Conservation (phyloP, 768 basidiomycete genomes). For the Phlegmacium glaucopus region DNA sequence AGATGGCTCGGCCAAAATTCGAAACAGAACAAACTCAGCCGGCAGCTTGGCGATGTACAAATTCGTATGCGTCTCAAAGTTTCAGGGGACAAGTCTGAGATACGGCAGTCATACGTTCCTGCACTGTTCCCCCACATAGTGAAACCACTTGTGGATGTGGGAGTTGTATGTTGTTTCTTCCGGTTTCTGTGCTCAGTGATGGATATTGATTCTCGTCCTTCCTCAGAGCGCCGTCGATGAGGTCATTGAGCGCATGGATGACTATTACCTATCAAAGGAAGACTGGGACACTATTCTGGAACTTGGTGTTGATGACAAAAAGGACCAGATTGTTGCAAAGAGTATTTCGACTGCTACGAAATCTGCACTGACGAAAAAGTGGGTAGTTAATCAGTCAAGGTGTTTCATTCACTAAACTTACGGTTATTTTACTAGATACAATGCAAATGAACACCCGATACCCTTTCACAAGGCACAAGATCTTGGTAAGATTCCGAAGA, state of each 20-base stretch:
- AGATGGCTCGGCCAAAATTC: slow-evolving; percentile 99
- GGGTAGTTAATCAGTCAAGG: slow-evolving; percentile 18
- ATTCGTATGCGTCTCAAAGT: slow-evolving; percentile 93
- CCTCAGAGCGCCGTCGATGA: slow-evolving; percentile 74
- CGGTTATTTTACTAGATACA: slow-evolving; percentile 60
- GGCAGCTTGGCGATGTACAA: slow-evolving; percentile 87
- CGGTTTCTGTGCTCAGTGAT: neutral
- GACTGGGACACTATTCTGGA: slow-evolving; percentile 98
- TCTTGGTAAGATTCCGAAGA: slow-evolving; percentile 77
- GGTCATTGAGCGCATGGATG: slow-evolving; percentile 88
- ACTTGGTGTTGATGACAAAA: slow-evolving; percentile 80
- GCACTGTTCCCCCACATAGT: slow-evolving; percentile 82
- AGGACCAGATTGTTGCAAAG: slow-evolving; percentile 74
- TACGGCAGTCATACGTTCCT: slow-evolving; percentile 89
- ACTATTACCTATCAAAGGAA: slow-evolving; percentile 88
- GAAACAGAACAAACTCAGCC: slow-evolving; percentile 76
- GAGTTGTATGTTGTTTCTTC: slow-evolving; percentile 53
- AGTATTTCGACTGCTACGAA: slow-evolving; percentile 83
- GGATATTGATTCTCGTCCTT: slow-evolving; percentile 1
- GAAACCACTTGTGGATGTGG: slow-evolving; percentile 69
- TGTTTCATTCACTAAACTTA: neutral
- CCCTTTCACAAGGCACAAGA: slow-evolving; percentile 90
- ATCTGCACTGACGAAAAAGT: slow-evolving; percentile 83
- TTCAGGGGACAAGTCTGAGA: slow-evolving; percentile 86
- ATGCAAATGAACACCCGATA: slow-evolving; percentile 85